These are phyloP conservation scores for Spinacia oleracea DNA, from an alignment of 179 eudicot genomes.

Conservation along the genomic window DNA sequence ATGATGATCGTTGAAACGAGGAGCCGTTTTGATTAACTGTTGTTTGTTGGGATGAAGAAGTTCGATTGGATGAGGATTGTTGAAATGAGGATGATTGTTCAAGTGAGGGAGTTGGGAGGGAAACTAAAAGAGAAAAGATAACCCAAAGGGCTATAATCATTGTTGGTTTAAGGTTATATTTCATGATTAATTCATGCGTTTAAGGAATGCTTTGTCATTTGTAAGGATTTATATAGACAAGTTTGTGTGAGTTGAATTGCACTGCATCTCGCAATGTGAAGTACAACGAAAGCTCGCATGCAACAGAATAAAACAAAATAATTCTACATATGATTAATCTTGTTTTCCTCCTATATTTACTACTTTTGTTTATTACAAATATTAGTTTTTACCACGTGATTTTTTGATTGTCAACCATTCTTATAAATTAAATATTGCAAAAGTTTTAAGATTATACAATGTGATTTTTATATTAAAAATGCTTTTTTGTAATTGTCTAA, in stretches of 20 bases:
- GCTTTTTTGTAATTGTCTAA: too few relatives aligned
- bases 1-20: neutral
- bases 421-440: too few relatives aligned
- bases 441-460: too few relatives aligned
- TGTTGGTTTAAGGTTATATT: neutral
- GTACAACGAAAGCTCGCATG: neutral
- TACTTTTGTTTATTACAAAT: neutral
- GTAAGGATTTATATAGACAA: neutral
- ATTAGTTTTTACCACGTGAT: neutral
- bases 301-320: constrained; percentile 1
- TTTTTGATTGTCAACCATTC: too few relatives aligned
- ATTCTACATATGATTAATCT: neutral
- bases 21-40: neutral
- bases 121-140: too few relatives aligned
- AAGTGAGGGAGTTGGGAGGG: neutral
- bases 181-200: neutral
- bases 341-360: neutral
- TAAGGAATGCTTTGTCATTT: neutral
- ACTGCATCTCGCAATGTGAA: neutral
- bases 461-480: too few relatives aligned
- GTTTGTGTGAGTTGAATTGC: neutral
- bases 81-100: neutral
- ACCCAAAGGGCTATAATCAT: neutral
- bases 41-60: neutral
- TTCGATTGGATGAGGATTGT: neutral